These are phyloP conservation scores for Aspergillus novofumigatus DNA, from an alignment of 2,329 filamentous ascomycete genomes.

Conservation along the genomic window DNA sequence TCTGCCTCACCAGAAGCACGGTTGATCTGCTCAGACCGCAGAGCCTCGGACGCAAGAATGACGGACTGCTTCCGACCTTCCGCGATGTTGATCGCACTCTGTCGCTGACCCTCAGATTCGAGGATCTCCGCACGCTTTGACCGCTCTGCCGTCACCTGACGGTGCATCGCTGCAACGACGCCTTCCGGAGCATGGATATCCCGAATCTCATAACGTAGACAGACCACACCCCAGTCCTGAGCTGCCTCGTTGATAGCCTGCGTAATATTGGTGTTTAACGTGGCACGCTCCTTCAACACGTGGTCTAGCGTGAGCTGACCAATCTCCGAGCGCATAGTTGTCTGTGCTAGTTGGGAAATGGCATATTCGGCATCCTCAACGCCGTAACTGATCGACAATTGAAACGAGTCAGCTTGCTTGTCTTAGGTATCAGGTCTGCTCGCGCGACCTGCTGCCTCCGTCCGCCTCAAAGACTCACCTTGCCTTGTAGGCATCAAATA, in stretches of 20 bases:
- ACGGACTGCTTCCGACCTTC: constrained; percentile 97
- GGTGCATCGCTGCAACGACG: constrained; percentile 96
- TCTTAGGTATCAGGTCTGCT: not conserved
- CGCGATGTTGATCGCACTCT: constrained; percentile 97
- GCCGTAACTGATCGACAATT: constrained; percentile 65
- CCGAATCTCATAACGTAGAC: constrained; percentile 93
- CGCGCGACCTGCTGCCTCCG: not conserved
- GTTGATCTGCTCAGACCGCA: constrained; percentile 90
- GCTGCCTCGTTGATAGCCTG: constrained; percentile 97
- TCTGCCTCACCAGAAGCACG: constrained; percentile 87
- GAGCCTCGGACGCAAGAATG: constrained; percentile 88
- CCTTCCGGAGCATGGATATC: constrained; percentile 94
- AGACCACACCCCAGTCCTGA: constrained; percentile 93
- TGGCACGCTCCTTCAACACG: constrained; percentile 93
- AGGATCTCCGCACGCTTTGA: constrained; percentile 97
- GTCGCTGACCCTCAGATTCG: constrained; percentile 92
- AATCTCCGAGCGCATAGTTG: constrained; percentile 98
- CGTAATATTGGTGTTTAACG: constrained; percentile 97
- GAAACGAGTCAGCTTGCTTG: not conserved
- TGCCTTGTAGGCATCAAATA: constrained; percentile 97
- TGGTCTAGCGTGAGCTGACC: constrained; percentile 95
- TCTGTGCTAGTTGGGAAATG: constrained; percentile 95
- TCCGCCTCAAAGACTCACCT: constrained; percentile 54
- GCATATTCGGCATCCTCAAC: constrained; percentile 99
- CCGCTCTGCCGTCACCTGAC: constrained; percentile 93